These are phyloP conservation scores for Fonsecaea multimorphosa DNA, from an alignment of 2,329 filamentous ascomycete species.

Conservation along the genomic window DNA sequence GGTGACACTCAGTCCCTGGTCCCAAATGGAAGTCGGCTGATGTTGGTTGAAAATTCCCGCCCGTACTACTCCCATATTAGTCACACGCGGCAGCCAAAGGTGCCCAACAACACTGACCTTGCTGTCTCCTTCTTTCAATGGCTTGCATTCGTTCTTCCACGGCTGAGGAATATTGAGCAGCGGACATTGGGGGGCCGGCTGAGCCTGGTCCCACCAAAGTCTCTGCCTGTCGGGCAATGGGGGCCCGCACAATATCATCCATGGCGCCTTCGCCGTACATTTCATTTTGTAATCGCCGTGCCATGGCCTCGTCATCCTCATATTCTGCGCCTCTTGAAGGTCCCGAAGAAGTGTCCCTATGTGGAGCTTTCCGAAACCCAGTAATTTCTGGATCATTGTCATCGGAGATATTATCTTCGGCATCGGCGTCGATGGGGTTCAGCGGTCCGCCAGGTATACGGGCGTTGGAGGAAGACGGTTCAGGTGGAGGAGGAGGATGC, in stretches of 20 bases:
- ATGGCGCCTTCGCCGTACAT: constrained; percentile 70
- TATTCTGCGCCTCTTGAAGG: constrained; percentile 46
- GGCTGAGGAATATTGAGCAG: constrained; percentile 61
- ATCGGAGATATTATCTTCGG: constrained; percentile 60
- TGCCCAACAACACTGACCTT: constrained; percentile 34
- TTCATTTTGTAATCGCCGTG: constrained; percentile 87
- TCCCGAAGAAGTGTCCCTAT: constrained; percentile 42
- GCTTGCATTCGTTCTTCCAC: constrained; percentile 66
- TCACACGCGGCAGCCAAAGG: not conserved
- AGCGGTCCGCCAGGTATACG: constrained; percentile 23
- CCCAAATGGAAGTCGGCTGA: constrained; percentile 61
- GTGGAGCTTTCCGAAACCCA: constrained; percentile 39
- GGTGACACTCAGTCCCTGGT: constrained; percentile 52
- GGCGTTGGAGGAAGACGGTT: constrained; percentile 29
- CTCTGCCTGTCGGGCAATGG: constrained; percentile 89
- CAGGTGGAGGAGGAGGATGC: constrained; percentile 45
- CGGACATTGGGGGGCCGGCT: constrained; percentile 56
- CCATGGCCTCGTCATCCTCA: constrained; percentile 92
- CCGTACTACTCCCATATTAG: constrained; percentile 25
- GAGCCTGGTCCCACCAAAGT: constrained; percentile 79
- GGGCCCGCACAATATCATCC: constrained; percentile 72
- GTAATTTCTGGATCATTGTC: constrained; percentile 51
- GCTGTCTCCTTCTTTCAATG: constrained; percentile 46
- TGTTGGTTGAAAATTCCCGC: constrained; percentile 74
- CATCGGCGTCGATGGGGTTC: constrained; percentile 71